Conservation (phyloP, 441 rosid genomes). For the Gossypium schwendimanii region DNA sequence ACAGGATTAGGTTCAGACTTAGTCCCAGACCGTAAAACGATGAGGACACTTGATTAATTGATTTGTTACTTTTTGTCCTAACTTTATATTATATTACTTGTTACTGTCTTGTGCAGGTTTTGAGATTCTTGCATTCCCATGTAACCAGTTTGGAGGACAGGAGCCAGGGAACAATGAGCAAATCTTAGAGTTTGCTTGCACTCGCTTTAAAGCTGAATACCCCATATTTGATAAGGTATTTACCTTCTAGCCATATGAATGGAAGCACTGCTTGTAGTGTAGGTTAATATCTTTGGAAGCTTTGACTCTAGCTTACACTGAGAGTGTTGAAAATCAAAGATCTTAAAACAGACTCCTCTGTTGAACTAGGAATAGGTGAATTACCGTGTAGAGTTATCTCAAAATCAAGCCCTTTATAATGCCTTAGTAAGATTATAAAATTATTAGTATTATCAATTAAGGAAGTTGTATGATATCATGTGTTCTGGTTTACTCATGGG, state of each 20-base stretch:
- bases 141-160: conserved; percentile 68
- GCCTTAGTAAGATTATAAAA: not conserved
- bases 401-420: not conserved
- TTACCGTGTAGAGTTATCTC: not conserved
- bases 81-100: not conserved
- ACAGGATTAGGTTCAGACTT: too few species aligned
- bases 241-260: not conserved
- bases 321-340: not conserved
- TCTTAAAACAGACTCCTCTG: not conserved
- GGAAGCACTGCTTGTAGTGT: not conserved
- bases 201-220: conserved; percentile 75
- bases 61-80: not conserved
- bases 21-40: too few species aligned
- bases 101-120: conserved; percentile 30
- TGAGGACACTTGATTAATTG: not conserved
- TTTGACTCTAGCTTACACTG: not conserved
- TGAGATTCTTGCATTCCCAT: conserved; percentile 74
- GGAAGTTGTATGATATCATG: not conserved
- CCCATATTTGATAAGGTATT: conserved; percentile 65
- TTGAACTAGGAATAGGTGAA: not conserved
- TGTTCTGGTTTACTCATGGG: not conserved
- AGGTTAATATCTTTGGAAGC: conserved; percentile 21
- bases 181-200: conserved; percentile 58
- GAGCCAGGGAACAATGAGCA: conserved; percentile 65
- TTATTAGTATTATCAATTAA: not conserved